Conservation (phyloP, 1,284 basidiomycete genomes). For the Vanrija sp. region DNA sequence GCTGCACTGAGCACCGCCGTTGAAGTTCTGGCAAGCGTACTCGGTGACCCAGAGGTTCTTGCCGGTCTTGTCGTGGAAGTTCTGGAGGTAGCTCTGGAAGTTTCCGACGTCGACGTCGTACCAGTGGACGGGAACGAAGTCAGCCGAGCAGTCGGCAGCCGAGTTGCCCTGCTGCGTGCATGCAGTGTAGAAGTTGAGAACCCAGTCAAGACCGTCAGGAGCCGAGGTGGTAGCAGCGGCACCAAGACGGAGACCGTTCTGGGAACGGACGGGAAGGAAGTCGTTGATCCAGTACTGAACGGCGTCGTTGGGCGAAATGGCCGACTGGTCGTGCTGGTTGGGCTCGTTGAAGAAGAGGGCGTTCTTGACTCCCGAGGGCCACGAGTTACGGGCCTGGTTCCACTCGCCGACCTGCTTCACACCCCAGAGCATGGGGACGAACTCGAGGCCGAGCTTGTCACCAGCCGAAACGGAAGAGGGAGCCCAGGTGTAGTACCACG, state of each 20-base stretch:
- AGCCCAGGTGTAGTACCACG: slow-evolving; percentile 50
- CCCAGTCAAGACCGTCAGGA: slow-evolving; percentile 55
- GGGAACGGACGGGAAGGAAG: slow-evolving; percentile 57
- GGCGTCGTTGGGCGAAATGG: slow-evolving; percentile 57
- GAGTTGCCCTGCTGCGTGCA: slow-evolving; percentile 45
- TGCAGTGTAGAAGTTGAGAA: slow-evolving; percentile 58
- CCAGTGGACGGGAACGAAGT: slow-evolving; percentile 46
- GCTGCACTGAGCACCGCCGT: slow-evolving; percentile 57
- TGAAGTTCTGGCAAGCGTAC: slow-evolving; percentile 59
- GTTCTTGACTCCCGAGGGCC: slow-evolving; percentile 55
- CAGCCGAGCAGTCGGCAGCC: slow-evolving; percentile 29
- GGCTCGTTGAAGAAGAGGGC: slow-evolving; percentile 65
- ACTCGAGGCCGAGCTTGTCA: slow-evolving; percentile 52
- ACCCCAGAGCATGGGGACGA: slow-evolving; percentile 69
- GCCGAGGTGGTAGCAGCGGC: slow-evolving; percentile 57
- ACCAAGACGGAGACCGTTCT: slow-evolving; percentile 46
- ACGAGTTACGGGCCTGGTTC: slow-evolving; percentile 24
- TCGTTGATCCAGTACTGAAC: slow-evolving; percentile 60
- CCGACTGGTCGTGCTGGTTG: slow-evolving; percentile 60
- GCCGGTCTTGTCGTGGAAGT: slow-evolving; percentile 38
- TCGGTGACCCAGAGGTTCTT: slow-evolving; percentile 46
- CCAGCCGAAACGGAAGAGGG: slow-evolving; percentile 33
- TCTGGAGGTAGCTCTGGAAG: slow-evolving; percentile 46
- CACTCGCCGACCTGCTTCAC: slow-evolving; percentile 45
- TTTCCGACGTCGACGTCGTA: slow-evolving; percentile 33